Conservation (phyloP, 176 grass and related monocot genomes). For the Carex pumila region DNA sequence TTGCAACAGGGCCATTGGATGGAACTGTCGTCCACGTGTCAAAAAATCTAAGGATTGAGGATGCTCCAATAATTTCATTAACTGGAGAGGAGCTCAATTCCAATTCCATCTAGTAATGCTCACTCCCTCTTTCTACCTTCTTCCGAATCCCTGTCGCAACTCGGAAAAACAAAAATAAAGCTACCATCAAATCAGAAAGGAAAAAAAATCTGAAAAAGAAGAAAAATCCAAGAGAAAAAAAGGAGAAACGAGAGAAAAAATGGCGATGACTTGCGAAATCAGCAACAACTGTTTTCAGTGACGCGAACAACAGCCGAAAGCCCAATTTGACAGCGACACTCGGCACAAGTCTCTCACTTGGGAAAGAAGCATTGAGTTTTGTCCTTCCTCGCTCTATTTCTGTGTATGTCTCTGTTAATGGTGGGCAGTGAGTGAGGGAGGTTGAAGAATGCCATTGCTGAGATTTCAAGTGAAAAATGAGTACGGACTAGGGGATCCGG, state of each 20-base stretch:
- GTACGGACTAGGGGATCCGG: conserved; percentile 71
- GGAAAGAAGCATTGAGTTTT: background rate
- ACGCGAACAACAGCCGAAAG: background rate
- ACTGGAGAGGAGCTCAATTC: background rate
- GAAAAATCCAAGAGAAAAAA: background rate
- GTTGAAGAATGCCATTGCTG: conserved; percentile 63
- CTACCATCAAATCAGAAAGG: background rate
- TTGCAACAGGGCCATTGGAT: too few species aligned
- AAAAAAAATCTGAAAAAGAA: background rate
- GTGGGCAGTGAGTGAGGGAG: conserved; percentile 3
- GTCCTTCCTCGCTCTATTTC: background rate
- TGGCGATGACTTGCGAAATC: conserved; percentile 15
- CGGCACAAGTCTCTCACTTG: background rate
- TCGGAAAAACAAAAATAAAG: background rate
- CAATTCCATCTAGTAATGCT: background rate
- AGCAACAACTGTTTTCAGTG: conserved; percentile 27
- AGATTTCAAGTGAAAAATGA: conserved; percentile 92
- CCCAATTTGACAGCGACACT: conserved; percentile 29
- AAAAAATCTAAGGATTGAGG: too few species aligned
- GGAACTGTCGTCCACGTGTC: too few species aligned
- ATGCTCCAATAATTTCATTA: too few species aligned
- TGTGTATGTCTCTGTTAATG: conserved; percentile 19
- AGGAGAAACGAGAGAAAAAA: background rate
- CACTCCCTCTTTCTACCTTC: background rate
- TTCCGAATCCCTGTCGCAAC: background rate